Base-by-base conservation (phyloP, 306 rosid genomes). In the Senna siamea region DNA sequence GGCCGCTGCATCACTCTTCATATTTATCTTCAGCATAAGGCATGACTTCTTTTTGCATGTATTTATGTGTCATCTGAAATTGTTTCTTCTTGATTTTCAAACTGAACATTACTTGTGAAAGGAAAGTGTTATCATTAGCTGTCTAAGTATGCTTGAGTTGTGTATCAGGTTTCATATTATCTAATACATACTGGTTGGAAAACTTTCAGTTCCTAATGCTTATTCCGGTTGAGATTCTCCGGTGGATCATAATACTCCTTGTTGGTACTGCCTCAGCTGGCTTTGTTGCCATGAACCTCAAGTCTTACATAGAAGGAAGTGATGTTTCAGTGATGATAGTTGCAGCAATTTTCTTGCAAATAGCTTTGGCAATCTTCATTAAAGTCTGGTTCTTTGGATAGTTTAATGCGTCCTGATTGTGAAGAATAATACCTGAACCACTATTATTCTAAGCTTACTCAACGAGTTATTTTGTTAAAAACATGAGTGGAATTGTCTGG, bases 341-440 rank as follows among this genome's bases (percentile, higher is more conserved):
- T 22, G 96, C 98, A 0, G 98, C 99, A 72, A 92, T 88, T 75
- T 63, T 74, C 78, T 85, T 95, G 89, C 98, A 95, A 88, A 70
- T 95, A 72, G 93, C 87, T 66, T 80, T 95, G 87, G 93, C 98
- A 52, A 61, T 92, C 86, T 95, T 95, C 89, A 84, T 95, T 82
- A 95, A 95, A 88, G 97, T 85, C 78, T 88, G 90, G 97, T 95
- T 95, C 96, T 95, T 95, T 83, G 89, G 90, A 15, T 95, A 92
- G 89, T 41, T 60, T 71, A 61, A 40, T 69, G 70, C 32, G 9
- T 17, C 1, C 72, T 48, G 54, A 55, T 40, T 46, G 44, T 74
- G 74, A 64, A 66, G 70, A 67, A 57, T 41, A 58, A 81, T 65
- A 67, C 65, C 54, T 35, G 53, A 38, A 46, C 66, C 74, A 48